Conservation (phyloP, 106 monocot species). For the Narthecium ossifragum region DNA sequence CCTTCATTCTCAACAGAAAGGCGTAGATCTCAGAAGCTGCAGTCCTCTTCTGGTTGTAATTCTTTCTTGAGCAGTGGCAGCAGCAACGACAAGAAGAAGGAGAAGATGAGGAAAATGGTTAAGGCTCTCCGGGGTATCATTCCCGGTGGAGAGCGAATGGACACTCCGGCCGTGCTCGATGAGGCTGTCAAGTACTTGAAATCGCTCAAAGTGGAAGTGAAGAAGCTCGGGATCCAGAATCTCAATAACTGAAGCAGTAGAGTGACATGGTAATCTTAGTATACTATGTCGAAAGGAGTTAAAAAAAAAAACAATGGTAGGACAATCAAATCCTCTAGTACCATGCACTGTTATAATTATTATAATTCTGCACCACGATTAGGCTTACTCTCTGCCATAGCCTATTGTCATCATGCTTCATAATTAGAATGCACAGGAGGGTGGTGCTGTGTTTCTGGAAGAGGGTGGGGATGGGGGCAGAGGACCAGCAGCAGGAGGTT, state of each 20-base stretch:
- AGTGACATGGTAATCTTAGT: too few relatives aligned
- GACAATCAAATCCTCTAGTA: too few relatives aligned
- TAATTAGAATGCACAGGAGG: slow-evolving; percentile 4
- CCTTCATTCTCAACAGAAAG: slow-evolving; percentile 8
- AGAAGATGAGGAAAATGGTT: slow-evolving; percentile 55
- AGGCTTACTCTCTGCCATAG: background rate
- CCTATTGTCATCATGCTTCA: background rate
- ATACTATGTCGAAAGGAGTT: too few relatives aligned
- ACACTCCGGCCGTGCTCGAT: slow-evolving; percentile 53
- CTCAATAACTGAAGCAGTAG: slow-evolving; percentile 15
- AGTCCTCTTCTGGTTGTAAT: background rate
- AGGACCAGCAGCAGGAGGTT: background rate
- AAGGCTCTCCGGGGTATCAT: slow-evolving; percentile 56
- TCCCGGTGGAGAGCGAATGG: slow-evolving; percentile 60
- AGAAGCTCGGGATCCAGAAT: slow-evolving; percentile 52
- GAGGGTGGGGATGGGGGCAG: background rate
- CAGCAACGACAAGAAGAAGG: slow-evolving; percentile 26
- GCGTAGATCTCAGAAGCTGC: background rate
- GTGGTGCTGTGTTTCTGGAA: slow-evolving; percentile 5
- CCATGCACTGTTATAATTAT: background rate
- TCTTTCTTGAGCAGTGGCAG: slow-evolving; percentile 4
- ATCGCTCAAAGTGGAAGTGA: slow-evolving; percentile 64
- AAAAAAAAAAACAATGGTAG: too few relatives aligned
- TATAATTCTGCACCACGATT: background rate
- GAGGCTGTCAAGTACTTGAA: slow-evolving; percentile 76